Conservation (phyloP, 108 stramenopile genomes). For the Bacterosira constricta region DNA sequence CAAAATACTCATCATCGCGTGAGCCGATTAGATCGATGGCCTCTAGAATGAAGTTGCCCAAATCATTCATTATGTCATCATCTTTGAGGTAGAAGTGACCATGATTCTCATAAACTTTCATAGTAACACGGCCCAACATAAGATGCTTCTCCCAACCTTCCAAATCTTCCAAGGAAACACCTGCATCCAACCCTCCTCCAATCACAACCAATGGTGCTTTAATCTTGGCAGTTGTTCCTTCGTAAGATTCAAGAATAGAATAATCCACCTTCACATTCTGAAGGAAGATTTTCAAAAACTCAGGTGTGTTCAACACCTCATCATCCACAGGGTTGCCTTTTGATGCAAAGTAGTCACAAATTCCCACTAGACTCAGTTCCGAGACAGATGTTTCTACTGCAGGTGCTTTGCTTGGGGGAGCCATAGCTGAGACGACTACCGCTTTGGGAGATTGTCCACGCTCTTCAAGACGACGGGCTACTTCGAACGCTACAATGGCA, state of each 20-base stretch:
- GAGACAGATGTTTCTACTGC: constrained; percentile 7
- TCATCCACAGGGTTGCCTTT: constrained; percentile 23
- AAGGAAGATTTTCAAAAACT: constrained; percentile 12
- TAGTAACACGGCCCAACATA: not conserved
- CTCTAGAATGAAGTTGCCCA: constrained; percentile 1
- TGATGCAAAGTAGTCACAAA: constrained; percentile 3
- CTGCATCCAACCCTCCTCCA: constrained; percentile 10
- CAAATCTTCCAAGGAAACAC: constrained; percentile 14
- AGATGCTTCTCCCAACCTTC: constrained; percentile 1
- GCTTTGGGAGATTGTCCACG: constrained; percentile 2
- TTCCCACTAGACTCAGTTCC: not conserved
- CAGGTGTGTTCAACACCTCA: constrained; percentile 4
- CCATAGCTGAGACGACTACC: constrained; percentile 7
- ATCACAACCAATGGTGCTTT: constrained; percentile 5
- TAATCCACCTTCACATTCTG: constrained; percentile 13
- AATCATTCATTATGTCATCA: not conserved
- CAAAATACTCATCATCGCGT: not conserved
- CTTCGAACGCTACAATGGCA: constrained; percentile 14
- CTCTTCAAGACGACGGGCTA: constrained; percentile 3
- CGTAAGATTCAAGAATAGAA: constrained; percentile 1
- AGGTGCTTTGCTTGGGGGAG: constrained; percentile 4
- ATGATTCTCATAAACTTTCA: not conserved
- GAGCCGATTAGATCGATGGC: not conserved
- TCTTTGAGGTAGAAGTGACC: constrained; percentile 18
- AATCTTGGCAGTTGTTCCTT: not conserved